These are phyloP conservation scores for Ampelocalamus luodianensis DNA, from an alignment of 176 grass and related monocot genomes.

Conservation along the genomic window DNA sequence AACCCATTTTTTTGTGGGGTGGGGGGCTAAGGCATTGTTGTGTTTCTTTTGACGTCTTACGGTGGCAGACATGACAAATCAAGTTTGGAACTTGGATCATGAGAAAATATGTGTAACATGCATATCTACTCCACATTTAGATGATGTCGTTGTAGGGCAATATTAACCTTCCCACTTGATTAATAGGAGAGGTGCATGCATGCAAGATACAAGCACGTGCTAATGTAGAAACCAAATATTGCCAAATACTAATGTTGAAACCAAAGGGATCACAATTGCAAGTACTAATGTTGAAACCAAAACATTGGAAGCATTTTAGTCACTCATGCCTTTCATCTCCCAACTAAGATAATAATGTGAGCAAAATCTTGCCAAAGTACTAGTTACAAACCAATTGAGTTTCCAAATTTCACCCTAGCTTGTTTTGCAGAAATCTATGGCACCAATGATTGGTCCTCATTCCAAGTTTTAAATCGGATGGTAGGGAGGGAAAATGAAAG, in stretches of 20 bases:
- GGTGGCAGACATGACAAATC: constrained; percentile 15
- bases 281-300: background rate
- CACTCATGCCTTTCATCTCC: background rate
- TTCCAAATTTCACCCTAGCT: background rate
- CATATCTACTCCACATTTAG: background rate
- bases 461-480: background rate
- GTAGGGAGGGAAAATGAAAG: constrained; percentile 1
- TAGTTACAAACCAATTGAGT: background rate
- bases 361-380: background rate
- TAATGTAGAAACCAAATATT: too few species aligned
- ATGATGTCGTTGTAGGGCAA: background rate
- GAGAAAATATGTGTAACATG: background rate
- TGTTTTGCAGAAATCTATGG: background rate
- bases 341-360: background rate
- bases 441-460: constrained; percentile 31
- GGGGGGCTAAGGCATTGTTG: background rate
- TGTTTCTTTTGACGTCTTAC: background rate
- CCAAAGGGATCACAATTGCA: background rate
- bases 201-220: background rate
- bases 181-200: too few species aligned
- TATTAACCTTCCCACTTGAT: too few species aligned
- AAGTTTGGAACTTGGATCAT: background rate
- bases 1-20: too few species aligned
- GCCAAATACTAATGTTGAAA: background rate
- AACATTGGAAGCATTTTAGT: background rate